These are phyloP conservation scores for Phlebopus sp. DNA, from an alignment of 1,284 basidiomycete species.

Conservation along the genomic window DNA sequence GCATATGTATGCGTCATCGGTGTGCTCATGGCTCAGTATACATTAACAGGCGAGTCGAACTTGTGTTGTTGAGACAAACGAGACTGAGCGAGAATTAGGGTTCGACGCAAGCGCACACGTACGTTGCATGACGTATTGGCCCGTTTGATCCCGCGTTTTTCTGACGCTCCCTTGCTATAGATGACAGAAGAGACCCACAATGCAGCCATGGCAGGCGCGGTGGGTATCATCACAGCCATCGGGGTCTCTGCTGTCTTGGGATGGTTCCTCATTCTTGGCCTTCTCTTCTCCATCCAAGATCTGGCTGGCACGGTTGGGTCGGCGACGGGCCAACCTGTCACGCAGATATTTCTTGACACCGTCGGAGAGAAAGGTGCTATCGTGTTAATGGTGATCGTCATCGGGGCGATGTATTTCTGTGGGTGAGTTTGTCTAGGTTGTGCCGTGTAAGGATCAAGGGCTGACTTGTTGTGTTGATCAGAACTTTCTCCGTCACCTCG, in stretches of 20 bases:
- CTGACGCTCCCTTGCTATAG: constrained; percentile 30
- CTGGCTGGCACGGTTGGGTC: constrained; percentile 52
- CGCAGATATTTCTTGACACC: constrained; percentile 74
- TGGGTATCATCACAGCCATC: constrained; percentile 70
- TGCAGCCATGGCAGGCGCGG: constrained; percentile 63
- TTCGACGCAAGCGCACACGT: constrained; percentile 73
- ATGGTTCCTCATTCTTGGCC: constrained; percentile 68
- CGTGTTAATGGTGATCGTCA: constrained; percentile 69
- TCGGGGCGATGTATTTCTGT: constrained; percentile 71
- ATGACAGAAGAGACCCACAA: constrained; percentile 80
- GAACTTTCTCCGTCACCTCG: constrained; percentile 71
- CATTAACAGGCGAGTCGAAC: constrained; percentile 50
- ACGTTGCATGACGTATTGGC: neutral
- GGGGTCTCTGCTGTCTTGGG: constrained; percentile 72
- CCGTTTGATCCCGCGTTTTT: neutral
- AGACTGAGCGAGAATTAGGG: constrained; percentile 34
- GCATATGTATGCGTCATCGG: constrained; percentile 72
- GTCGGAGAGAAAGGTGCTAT: constrained; percentile 71
- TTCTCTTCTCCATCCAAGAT: constrained; percentile 76
- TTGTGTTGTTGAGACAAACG: neutral
- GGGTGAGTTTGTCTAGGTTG: constrained; percentile 38
- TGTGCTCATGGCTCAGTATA: constrained; percentile 71
- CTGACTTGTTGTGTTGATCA: too few relatives aligned
- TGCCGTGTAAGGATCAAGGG: neutral
- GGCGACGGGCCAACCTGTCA: constrained; percentile 63